Conservation (phyloP, 768 basidiomycete species). For the Boletus insuetus region DNA sequence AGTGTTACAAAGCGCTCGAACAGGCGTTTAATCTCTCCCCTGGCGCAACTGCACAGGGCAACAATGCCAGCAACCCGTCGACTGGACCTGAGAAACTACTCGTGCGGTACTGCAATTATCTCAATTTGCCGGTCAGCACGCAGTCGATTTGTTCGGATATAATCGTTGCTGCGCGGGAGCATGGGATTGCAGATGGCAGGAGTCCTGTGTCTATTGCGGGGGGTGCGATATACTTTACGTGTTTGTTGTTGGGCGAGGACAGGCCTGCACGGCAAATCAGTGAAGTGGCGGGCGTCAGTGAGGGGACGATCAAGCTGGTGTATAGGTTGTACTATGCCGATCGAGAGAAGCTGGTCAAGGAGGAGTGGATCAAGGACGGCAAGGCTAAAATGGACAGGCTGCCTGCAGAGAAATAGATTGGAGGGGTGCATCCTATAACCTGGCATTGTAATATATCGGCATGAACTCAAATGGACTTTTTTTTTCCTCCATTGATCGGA, state of each 20-base stretch:
- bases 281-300: slow-evolving; percentile 88
- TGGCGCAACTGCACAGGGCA: slow-evolving; percentile 63
- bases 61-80: slow-evolving; percentile 36
- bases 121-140: slow-evolving; percentile 79
- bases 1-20: slow-evolving; percentile 87
- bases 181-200: slow-evolving; percentile 90
- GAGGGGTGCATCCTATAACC: too few species aligned
- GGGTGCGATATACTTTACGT: slow-evolving; percentile 92
- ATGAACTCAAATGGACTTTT: too few species aligned
- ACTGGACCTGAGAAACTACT: slow-evolving; percentile 84
- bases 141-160: slow-evolving; percentile 83
- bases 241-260: slow-evolving; percentile 69
- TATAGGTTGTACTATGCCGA: slow-evolving; percentile 76
- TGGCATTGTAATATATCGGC: too few species aligned
- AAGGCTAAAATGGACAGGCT: slow-evolving; percentile 49
- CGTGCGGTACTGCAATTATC: slow-evolving; percentile 91
- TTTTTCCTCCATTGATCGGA: too few species aligned
- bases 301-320: slow-evolving; percentile 91
- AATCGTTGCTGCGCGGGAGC: slow-evolving; percentile 73
- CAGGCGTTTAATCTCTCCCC: slow-evolving; percentile 85
- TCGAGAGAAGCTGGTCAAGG: slow-evolving; percentile 76
- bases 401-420: slow-evolving; percentile 22
- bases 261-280: slow-evolving; percentile 87
- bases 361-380: slow-evolving; percentile 82
- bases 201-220: slow-evolving; percentile 99